Evolutionary conservation across 768 basidiomycete genomes (phyloP).

Genomic region (Leucosporidium yakuticum): DNA sequence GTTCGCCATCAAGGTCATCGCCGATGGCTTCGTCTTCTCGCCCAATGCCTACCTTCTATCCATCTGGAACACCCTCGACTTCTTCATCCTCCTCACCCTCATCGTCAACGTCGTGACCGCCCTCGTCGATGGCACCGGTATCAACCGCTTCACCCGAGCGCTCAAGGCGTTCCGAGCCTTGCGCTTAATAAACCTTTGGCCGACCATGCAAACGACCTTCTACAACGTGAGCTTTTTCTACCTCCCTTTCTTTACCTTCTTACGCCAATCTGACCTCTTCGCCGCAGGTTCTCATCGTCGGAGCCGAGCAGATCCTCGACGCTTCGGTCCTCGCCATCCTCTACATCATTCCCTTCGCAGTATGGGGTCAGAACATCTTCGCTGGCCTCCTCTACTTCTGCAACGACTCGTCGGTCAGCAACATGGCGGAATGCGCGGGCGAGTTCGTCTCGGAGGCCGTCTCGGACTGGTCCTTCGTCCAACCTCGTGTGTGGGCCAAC

Average conservation of each 20-base stretch:
- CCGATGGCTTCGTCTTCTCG: constrained; percentile 84
- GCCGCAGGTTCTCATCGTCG: constrained; percentile 63
- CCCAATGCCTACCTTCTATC: constrained; percentile 87
- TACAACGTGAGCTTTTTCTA: constrained; percentile 41
- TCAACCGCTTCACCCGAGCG: constrained; percentile 69
- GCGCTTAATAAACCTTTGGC: constrained; percentile 80
- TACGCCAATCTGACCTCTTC: constrained; percentile 39
- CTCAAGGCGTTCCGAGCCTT: constrained; percentile 79
- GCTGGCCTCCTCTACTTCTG: constrained; percentile 74
- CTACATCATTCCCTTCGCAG: constrained; percentile 51
- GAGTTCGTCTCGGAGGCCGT: constrained; percentile 63
- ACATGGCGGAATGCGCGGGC: constrained; percentile 61
- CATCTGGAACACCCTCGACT: constrained; percentile 88
- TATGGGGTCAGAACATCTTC: constrained; percentile 93
- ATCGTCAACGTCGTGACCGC: constrained; percentile 35
- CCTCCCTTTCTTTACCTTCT: background rate
- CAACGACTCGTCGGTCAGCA: constrained; percentile 60
- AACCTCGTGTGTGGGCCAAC: constrained; percentile 83
- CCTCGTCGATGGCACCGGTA: constrained; percentile 7
- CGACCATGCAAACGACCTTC: constrained; percentile 79
- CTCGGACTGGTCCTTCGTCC: constrained; percentile 54
- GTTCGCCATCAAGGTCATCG: constrained; percentile 80
- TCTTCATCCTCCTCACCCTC: constrained; percentile 64
- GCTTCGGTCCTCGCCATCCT: constrained; percentile 83
- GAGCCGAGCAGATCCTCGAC: constrained; percentile 74